Conservation (phyloP, 306 rosid species). For the Gleditsia sinensis region DNA sequence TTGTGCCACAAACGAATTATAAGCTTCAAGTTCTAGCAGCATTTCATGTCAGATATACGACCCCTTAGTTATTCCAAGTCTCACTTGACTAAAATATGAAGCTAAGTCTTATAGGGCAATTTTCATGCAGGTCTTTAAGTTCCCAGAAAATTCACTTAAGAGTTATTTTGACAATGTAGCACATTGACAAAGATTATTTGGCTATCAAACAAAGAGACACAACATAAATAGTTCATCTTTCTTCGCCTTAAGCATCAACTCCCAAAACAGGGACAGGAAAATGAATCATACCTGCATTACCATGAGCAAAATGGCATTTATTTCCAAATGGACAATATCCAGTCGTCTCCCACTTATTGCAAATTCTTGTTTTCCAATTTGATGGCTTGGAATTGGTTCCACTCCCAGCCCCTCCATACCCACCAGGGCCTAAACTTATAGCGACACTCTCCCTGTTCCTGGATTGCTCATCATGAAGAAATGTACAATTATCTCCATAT, state of each 20-base stretch:
- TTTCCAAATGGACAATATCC: constrained; percentile 98
- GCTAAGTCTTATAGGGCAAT: not conserved
- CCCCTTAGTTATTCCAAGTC: not conserved
- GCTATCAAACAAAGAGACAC: not conserved
- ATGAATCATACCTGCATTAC: constrained; percentile 72
- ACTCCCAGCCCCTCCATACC: constrained; percentile 63
- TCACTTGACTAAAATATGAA: not conserved
- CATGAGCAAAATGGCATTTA: constrained; percentile 99
- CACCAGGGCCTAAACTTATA: constrained; percentile 96
- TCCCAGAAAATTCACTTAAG: not conserved
- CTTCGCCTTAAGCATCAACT: not conserved
- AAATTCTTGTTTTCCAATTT: constrained; percentile 97
- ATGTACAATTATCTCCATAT: constrained; percentile 93
- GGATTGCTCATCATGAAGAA: constrained; percentile 92
- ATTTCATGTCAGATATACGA: not conserved
- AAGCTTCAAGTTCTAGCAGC: constrained; percentile 22
- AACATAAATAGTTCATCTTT: not conserved
- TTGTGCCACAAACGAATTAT: not conserved
- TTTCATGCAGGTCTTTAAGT: not conserved
- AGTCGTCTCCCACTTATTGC: constrained; percentile 98
- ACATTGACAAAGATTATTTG: not conserved
- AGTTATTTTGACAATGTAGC: not conserved
- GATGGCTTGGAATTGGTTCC: constrained; percentile 80
- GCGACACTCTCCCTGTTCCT: constrained; percentile 98
- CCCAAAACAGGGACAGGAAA: not conserved